Conservation (phyloP, 768 basidiomycete species). For the Mycena maculata region DNA sequence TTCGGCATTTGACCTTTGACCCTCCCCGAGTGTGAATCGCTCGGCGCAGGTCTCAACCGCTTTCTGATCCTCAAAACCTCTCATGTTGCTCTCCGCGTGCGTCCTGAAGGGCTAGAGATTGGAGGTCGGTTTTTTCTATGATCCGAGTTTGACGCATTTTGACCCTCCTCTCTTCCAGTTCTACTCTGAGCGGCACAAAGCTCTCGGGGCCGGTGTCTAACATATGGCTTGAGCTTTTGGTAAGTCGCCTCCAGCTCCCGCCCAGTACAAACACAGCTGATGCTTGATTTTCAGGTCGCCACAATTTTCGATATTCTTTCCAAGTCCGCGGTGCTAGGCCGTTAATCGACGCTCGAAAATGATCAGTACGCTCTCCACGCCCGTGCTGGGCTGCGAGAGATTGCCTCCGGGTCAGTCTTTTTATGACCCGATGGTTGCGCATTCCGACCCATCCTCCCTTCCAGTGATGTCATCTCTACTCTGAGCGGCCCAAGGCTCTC, state of each 20-base stretch:
- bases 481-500: neutral
- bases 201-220: neutral
- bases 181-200: neutral
- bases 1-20: too few species aligned
- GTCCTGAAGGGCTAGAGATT: neutral
- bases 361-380: too few species aligned
- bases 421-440: neutral
- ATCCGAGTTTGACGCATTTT: neutral
- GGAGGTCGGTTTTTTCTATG: neutral
- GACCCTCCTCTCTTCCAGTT: neutral
- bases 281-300: neutral
- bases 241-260: neutral
- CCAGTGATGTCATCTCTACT: too few species aligned
- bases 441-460: neutral
- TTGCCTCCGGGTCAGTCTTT: too few species aligned
- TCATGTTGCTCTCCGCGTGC: neutral
- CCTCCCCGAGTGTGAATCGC: slow-evolving; percentile 1
- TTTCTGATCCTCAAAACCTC: neutral
- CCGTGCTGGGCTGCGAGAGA: too few species aligned
- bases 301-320: too few species aligned
- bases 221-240: neutral
- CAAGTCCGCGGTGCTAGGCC: neutral
- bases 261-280: neutral
- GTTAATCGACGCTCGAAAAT: too few species aligned
- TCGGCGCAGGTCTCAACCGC: neutral